Evolutionary conservation across 1,284 basidiomycete species (phyloP), one percentile per base, ranked within the genome.

Genomic region (Malassezia sp.): DNA sequence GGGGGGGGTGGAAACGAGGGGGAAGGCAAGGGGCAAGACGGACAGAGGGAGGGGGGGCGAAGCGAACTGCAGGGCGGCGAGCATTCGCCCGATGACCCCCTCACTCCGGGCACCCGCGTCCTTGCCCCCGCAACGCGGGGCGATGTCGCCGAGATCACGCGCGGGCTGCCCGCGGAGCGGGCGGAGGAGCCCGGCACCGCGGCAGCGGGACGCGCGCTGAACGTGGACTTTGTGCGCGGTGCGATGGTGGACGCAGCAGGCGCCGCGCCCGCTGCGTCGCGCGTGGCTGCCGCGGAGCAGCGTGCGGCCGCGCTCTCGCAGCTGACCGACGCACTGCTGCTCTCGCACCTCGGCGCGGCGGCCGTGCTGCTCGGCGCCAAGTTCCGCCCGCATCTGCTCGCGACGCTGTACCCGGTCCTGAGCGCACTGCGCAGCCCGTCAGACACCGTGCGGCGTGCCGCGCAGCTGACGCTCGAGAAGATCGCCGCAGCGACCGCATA

Each of bases 401-500:
- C 47, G 1, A 49, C 46, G 7, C 33, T 65, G 17, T 69, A 69
- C 41, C 60, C 65, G 2, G 38, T 62, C 9, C 47, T 67, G 20
- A 56, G 56, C 37, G 60, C 55, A 1, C 45, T 66, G 28, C 55
- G 57, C 0, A 44, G 56, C 7, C 49, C 48, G 0, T 39, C 49
- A 3, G 24, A 43, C 2, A 28, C 53, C 0, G 46, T 61, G 1
- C 46, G 37, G 2, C 27, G 38, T 2, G 47, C 60, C 0, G 45
- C 51, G 1, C 39, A 52, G 14, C 27, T 30, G 14, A 45, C 60
- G 4, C 38, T 67, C 23, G 29, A 38, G 9, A 39, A 53, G 9
- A 54, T 69, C 8, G 50, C 65, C 1, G 45, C 49, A n/a, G 47
- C 60, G 9, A 50, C 55, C 15, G 65, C 58, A 3, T 69, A 67